Evolutionary conservation across 2,329 filamentous ascomycete genomes (phyloP).

Genomic region (Dendrostoma leiphaemia): DNA sequence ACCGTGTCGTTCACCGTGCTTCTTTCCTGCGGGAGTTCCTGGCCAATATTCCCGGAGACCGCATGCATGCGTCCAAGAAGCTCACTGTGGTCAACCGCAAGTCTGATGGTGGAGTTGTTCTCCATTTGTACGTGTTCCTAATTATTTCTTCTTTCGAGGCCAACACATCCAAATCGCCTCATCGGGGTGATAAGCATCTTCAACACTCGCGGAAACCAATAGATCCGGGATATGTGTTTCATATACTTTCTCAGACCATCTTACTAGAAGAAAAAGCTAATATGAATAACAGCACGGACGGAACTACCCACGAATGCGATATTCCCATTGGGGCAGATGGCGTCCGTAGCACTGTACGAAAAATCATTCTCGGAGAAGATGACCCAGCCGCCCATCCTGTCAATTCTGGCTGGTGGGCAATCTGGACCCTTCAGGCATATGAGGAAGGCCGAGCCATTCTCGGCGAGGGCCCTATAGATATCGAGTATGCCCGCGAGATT

Average conservation of each 20-base stretch:
- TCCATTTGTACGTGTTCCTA: too few relatives aligned
- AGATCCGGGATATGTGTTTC: too few relatives aligned
- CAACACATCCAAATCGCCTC: too few relatives aligned
- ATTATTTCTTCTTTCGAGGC: too few relatives aligned
- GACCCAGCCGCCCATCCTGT: constrained; percentile 21
- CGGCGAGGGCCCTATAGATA: constrained; percentile 18
- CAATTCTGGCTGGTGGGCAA: constrained; percentile 22
- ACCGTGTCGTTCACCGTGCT: constrained; percentile 21
- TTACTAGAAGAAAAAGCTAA: too few relatives aligned
- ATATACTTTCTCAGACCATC: too few relatives aligned
- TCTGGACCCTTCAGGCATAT: constrained; percentile 24
- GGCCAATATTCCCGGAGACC: constrained; percentile 16
- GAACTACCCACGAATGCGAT: constrained; percentile 28
- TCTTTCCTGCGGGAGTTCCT: constrained; percentile 21
- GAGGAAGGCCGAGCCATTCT: constrained; percentile 20
- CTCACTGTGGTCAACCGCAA: constrained; percentile 13
- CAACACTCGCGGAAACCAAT: too few relatives aligned
- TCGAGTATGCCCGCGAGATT: constrained; percentile 24
- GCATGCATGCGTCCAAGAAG: constrained; percentile 25
- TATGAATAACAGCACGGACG: too few relatives aligned
- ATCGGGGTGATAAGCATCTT: too few relatives aligned
- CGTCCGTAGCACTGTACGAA: constrained; percentile 35
- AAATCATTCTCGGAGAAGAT: constrained; percentile 29
- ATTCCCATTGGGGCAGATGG: constrained; percentile 39
- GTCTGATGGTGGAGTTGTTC: constrained; percentile 8